Evolutionary conservation across 306 rosid species (phyloP), one percentile per base, ranked within the genome.

Genomic region (Adenanthera pavonina): DNA sequence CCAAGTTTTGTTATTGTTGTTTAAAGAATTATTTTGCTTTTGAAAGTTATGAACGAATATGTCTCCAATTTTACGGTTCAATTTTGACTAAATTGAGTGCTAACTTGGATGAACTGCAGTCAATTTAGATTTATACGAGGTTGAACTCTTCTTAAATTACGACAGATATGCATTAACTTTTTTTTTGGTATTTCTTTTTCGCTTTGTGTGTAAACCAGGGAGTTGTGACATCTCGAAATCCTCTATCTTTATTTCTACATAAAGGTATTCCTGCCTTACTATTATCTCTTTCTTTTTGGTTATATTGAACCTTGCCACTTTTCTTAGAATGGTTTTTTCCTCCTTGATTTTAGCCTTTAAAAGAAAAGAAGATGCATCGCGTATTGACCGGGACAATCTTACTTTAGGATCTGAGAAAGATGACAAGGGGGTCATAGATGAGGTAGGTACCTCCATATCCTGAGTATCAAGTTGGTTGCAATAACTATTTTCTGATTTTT

Each of bases 211-310:
- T 48, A 25, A 38, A 52, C 53, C 92, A 95, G 99, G 99, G 85
- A 72, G 86, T 76, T 69, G 88, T 43, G 75, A 75, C 80, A 17
- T 85, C 97, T 68, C 89, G 77, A 85, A 90, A 95, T 82, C 91
- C 82, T 10, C 76, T 91, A 61, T 89, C 94, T 47, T 88, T 92
- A 68, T 91, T 95, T 84, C 67, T 79, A 11, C 69, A 88, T 3
- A 90, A 90, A 88, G 99, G 99, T 95, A 79, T 67, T 14, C 41
- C 41, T 14, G 30, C 61, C 57, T 60, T 52, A 66, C 40, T 40
- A 0, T 15, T n/a, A 16, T 34, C 72, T 44, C 30, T 69, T 19
- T 51, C 53, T 36, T 35, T 12, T 6, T 30, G 72, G 12, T 66
- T 38, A 36, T 33, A 6, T 30, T 30, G 64, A 54, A 66, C 19